These are phyloP conservation scores for Boletus reticuloceps DNA, from an alignment of 768 basidiomycete species.

Conservation along the genomic window DNA sequence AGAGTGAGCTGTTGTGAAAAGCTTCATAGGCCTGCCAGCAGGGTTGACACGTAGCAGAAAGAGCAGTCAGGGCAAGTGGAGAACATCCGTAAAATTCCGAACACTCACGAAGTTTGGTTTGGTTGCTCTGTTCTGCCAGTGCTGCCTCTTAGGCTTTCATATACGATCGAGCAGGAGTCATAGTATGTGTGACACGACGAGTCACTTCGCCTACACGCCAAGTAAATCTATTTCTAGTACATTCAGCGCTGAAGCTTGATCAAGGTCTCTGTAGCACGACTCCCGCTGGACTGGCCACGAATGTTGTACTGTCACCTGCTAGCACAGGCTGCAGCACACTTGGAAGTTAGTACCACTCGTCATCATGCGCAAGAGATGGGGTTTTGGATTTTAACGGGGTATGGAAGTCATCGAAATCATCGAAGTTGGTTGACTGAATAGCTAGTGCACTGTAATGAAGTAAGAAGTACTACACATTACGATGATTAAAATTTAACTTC, in stretches of 20 bases:
- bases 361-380: slow-evolving; percentile 46
- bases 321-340: too few relatives aligned
- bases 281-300: too few relatives aligned
- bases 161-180: neutral
- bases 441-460: too few relatives aligned
- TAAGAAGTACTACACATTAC: too few relatives aligned
- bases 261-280: too few relatives aligned
- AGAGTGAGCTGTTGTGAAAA: neutral
- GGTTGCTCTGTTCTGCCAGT: neutral
- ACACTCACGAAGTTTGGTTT: neutral
- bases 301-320: too few relatives aligned
- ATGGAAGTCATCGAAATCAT: slow-evolving; percentile 54
- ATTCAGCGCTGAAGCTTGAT: too few relatives aligned
- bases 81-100: neutral
- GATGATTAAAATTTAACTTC: too few relatives aligned
- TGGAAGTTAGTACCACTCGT: slow-evolving; percentile 42
- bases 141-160: neutral
- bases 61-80: neutral
- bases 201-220: neutral
- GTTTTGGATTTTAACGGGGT: slow-evolving; percentile 44
- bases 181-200: neutral
- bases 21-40: slow-evolving; percentile 13
- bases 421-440: slow-evolving; percentile 33
- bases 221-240: too few relatives aligned
- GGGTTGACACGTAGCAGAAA: slow-evolving; percentile 1